Percentiles rank a stretch among this genome's conserved stretches.
Evolutionary conservation across 345 rosid genomes (phyloP).

Genomic region (Lenwebbia sp.): DNA sequence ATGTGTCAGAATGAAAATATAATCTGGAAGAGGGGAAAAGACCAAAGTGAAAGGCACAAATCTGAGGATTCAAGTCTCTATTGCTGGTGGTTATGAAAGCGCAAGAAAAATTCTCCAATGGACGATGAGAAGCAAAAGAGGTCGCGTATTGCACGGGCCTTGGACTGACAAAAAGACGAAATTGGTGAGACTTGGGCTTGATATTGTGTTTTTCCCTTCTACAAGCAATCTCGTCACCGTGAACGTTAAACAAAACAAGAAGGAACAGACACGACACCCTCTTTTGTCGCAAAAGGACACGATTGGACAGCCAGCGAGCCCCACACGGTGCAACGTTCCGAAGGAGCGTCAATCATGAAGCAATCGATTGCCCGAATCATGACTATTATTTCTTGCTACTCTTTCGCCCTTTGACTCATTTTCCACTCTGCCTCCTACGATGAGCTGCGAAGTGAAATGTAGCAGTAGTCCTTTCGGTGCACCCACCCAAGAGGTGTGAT

Average conservation of each 20-base stretch:
- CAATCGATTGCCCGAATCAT: background rate
- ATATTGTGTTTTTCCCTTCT: too few species aligned
- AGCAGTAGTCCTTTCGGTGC: too few species aligned
- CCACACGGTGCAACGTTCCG: background rate
- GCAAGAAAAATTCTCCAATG: background rate
- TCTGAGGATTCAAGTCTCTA: background rate
- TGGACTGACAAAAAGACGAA: background rate
- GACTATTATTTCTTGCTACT: background rate
- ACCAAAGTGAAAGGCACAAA: background rate
- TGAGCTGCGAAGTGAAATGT: background rate
- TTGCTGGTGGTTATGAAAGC: background rate
- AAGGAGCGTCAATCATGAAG: background rate
- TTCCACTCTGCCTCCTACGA: background rate
- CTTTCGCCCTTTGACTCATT: background rate
- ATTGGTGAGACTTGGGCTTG: background rate
- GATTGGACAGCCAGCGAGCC: background rate
- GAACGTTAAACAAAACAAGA: background rate
- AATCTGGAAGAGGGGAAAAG: background rate
- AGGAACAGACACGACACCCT: background rate
- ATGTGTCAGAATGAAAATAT: background rate
- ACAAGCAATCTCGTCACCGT: background rate
- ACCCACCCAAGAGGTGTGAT: too few species aligned
- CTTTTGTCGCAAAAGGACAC: background rate
- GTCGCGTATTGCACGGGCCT: background rate
- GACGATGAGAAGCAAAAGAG: background rate